Conservation (phyloP, 768 basidiomycete species). For the Leucocoprinus birnbaumii region DNA sequence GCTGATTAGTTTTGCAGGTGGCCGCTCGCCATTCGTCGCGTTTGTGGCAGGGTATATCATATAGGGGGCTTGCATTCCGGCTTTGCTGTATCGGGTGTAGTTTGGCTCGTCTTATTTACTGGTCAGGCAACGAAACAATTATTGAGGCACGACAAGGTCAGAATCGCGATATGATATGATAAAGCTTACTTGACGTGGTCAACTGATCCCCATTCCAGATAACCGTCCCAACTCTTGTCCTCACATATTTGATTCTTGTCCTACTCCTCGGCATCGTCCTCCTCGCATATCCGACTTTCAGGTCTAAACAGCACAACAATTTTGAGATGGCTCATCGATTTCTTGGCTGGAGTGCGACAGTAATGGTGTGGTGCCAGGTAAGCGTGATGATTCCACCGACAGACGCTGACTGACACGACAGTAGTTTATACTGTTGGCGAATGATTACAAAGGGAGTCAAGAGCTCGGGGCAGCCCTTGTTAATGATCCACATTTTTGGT, state of each 20-base stretch:
- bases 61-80: slow-evolving; percentile 62
- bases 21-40: slow-evolving; percentile 51
- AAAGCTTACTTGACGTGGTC: no score
- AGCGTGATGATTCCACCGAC: slow-evolving; percentile 5
- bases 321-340: slow-evolving; percentile 59
- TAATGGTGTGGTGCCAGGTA: slow-evolving; percentile 54
- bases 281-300: slow-evolving; percentile 49
- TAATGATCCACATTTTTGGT: slow-evolving; percentile 50
- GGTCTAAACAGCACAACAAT: slow-evolving; percentile 44
- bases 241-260: slow-evolving; percentile 50
- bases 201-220: slow-evolving; percentile 24
- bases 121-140: slow-evolving; percentile 50
- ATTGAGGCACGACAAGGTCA: slow-evolving; percentile 31
- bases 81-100: slow-evolving; percentile 48
- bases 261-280: slow-evolving; percentile 45
- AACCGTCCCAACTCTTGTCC: slow-evolving; percentile 42
- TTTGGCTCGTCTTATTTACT: slow-evolving; percentile 51
- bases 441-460: slow-evolving; percentile 42
- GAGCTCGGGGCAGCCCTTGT: slow-evolving; percentile 41
- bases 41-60: slow-evolving; percentile 55
- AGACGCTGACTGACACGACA: not conserved
- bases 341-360: slow-evolving; percentile 51
- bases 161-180: not conserved
- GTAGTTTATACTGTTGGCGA: slow-evolving; percentile 47
- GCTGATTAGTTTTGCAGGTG: slow-evolving; percentile 31